These are phyloP conservation scores for Galeopsis tetrahit DNA, from an alignment of 257 asterid genomes.

Conservation along the genomic window DNA sequence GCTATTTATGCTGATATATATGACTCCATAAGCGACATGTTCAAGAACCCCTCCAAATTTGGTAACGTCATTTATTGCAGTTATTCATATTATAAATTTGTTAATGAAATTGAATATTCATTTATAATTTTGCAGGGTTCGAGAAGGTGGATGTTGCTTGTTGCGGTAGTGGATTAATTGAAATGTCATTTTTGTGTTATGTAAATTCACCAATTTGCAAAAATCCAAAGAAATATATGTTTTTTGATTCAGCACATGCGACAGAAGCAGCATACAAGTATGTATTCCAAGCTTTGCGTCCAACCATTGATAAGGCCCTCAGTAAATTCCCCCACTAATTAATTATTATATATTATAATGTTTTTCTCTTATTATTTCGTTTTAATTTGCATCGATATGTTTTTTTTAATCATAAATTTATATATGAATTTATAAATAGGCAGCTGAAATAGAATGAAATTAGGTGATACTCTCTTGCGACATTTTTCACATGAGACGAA, in stretches of 20 bases:
- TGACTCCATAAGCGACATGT: constrained; percentile 39
- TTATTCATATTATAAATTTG: no score
- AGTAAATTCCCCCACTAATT: not conserved
- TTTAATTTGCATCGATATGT: not conserved
- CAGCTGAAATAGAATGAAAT: no score
- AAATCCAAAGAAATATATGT: constrained; percentile 49
- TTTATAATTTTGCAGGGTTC: constrained; percentile 44
- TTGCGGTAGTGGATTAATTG: constrained; percentile 67
- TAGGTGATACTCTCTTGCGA: no score
- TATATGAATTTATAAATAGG: no score
- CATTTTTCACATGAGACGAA: no score
- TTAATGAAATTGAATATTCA: no score
- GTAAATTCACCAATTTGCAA: constrained; percentile 38
- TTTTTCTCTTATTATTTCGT: not conserved
- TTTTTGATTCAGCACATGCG: constrained; percentile 66
- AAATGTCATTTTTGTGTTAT: constrained; percentile 52
- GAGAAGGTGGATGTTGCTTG: constrained; percentile 51
- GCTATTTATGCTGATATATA: constrained; percentile 47
- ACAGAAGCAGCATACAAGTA: constrained; percentile 48
- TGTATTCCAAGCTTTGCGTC: constrained; percentile 40
- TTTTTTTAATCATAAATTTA: no score
- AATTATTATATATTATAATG: not conserved
- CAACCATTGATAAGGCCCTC: constrained; percentile 43
- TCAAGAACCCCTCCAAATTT: constrained; percentile 37
- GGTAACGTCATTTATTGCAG: constrained; percentile 39